Evolutionary conservation across 352 stramenopile species (phyloP), one percentile per base, ranked within the genome.

Genomic region (Pythium diclinum): DNA sequence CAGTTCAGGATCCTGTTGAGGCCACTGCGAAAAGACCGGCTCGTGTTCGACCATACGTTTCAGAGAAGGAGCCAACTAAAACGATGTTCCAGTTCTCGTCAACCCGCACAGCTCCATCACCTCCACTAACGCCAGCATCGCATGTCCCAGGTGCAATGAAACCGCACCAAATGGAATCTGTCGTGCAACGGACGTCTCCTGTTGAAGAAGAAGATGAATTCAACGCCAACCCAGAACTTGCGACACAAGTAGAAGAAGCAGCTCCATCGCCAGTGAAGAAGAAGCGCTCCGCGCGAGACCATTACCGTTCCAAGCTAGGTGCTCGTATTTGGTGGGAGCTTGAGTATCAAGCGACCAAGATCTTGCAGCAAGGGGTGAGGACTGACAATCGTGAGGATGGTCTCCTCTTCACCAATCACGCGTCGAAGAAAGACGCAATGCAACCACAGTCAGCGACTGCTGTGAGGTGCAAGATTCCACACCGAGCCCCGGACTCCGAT

Each of bases 271-370:
- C 42, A 14, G 21, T 25, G 7, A 56, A 55, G n/a, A 68, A 69
- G 48, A 69, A 69, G 17, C 28, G 36, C 10, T 68, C 69, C 17
- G 46, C 42, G 10, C 65, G 60, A 23, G 67, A 67, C 38, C 68
- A 69, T 38, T 83, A 74, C 56, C 65, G 65, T 10, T 59, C 56
- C n/a, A 90, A 92, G 36, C 68, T 92, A 0, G 81, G 81, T 16
- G 71, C 75, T 30, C 77, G 71, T 44, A 62, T 87, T 17, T 92
- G 81, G 83, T 92, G 77, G 76, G 77, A 88, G 47, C 68, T 92
- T 0, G 76, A 88, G 30, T 89, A 88, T 56, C 76, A 68, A 16
- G 46, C 65, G 13, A 65, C 59, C 11, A 72, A 72, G 33, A 44
- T 74, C 9, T 54, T 74, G 17, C 51, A 53, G n/a, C 36, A 73